Conservation (phyloP, 192 early-diverging fungal species). For the Podila minutissima region DNA sequence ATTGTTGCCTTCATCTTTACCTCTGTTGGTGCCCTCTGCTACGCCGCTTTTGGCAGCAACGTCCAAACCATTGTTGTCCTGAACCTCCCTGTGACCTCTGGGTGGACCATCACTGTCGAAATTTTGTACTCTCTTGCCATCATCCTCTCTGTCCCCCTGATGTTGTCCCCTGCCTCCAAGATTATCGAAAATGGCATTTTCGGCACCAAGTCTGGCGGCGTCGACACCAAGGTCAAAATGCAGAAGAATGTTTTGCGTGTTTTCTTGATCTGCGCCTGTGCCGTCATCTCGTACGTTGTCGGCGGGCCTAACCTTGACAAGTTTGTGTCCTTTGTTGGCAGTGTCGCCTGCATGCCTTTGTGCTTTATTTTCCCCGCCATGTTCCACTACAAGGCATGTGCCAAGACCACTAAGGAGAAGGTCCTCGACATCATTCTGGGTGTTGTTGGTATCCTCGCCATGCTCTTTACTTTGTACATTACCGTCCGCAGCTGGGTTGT, state of each 20-base stretch:
- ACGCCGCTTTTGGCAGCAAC: conserved; percentile 82
- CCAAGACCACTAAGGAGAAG: conserved; percentile 57
- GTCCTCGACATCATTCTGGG: conserved; percentile 70
- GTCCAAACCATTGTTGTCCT: conserved; percentile 87
- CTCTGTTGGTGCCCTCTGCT: conserved; percentile 78
- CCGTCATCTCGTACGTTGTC: conserved; percentile 74
- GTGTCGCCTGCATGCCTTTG: conserved; percentile 75
- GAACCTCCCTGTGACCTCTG: conserved; percentile 75
- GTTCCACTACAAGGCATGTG: conserved; percentile 78
- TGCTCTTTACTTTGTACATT: conserved; percentile 82
- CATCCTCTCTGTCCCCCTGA: conserved; percentile 86
- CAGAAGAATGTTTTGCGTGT: conserved; percentile 79
- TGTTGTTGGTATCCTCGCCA: conserved; percentile 72
- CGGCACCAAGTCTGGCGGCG: conserved; percentile 69
- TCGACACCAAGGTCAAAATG: conserved; percentile 74
- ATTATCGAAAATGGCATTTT: conserved; percentile 85
- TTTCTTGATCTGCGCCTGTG: conserved; percentile 67
- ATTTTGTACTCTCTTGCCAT: conserved; percentile 89
- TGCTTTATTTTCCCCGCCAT: conserved; percentile 89
- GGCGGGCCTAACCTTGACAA: conserved; percentile 80
- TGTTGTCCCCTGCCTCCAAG: conserved; percentile 86
- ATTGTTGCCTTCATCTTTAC: conserved; percentile 77
- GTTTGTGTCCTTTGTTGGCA: conserved; percentile 88
- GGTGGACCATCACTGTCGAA: conserved; percentile 72
- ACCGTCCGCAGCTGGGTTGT: conserved; percentile 65